Conservation (phyloP, 192 early-diverging fungal genomes). For the Lunasporangiospora selenospora region DNA sequence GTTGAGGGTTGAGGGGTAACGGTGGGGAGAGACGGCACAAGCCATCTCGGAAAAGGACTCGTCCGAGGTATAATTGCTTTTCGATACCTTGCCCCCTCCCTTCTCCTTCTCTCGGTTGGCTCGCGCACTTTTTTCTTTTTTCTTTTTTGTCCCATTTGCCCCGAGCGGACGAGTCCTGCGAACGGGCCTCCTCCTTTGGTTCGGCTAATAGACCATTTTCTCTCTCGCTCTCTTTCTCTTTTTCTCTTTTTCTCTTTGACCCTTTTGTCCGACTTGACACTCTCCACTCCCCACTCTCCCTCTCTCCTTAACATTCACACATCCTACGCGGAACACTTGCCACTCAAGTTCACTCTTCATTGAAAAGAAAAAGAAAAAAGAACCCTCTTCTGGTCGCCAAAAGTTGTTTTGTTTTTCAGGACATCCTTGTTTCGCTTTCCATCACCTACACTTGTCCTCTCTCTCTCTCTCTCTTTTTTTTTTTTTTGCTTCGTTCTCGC, state of each 20-base stretch:
- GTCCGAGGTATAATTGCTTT: too few species aligned
- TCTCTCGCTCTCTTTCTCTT: neutral
- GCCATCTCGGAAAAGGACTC: too few species aligned
- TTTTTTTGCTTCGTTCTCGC: neutral
- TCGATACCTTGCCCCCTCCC: too few species aligned
- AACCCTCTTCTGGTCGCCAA: neutral
- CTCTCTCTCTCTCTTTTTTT: conserved; percentile 1
- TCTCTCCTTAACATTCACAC: neutral
- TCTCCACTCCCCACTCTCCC: neutral
- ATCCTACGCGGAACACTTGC: neutral
- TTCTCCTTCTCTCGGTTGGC: too few species aligned
- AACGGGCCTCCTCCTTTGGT: conserved; percentile 1
- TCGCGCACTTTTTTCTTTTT: too few species aligned
- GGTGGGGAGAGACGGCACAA: too few species aligned
- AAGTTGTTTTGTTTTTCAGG: neutral
- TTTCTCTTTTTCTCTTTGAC: neutral
- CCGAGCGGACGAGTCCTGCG: neutral
- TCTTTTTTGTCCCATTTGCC: too few species aligned
- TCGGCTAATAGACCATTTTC: too few species aligned
- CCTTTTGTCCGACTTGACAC: neutral
- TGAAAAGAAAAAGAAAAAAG: neutral
- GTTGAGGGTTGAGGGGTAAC: too few species aligned
- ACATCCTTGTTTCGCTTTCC: conserved; percentile 13
- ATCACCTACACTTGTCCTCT: conserved; percentile 77
- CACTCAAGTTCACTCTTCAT: neutral